Conservation (phyloP, 2,329 filamentous ascomycete species). For the Aureobasidium sp. region DNA sequence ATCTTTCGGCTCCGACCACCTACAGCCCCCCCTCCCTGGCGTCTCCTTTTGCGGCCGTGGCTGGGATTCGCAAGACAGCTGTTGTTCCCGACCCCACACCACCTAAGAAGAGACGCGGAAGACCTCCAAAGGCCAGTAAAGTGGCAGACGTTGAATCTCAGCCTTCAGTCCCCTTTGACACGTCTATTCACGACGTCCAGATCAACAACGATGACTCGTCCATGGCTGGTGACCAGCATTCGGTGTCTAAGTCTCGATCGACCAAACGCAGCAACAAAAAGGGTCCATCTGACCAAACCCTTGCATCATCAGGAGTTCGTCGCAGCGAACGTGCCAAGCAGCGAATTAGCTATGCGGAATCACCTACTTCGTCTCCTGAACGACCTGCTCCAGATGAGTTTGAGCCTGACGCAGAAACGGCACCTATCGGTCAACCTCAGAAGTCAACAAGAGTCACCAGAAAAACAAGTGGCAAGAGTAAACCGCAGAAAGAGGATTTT, state of each 20-base stretch:
- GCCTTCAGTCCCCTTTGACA: too few relatives aligned
- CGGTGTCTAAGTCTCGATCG: neutral
- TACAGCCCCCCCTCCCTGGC: neutral
- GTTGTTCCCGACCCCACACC: neutral
- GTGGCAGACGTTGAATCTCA: neutral
- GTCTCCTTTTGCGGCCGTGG: neutral
- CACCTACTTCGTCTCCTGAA: neutral
- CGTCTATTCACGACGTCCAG: too few relatives aligned
- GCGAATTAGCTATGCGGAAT: conserved; percentile 9
- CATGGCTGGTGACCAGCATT: neutral
- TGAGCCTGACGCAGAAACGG: neutral
- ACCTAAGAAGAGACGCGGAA: conserved; percentile 5
- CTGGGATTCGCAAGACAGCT: too few relatives aligned
- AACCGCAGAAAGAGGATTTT: conserved; percentile 11
- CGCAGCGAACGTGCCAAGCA: conserved; percentile 13
- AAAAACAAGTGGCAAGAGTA: conserved; percentile 5
- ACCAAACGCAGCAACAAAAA: neutral
- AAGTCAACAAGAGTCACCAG: neutral
- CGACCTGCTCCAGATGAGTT: neutral
- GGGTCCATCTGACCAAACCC: neutral
- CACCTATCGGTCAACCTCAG: neutral
- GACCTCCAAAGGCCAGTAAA: neutral
- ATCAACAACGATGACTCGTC: neutral
- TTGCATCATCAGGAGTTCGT: neutral
- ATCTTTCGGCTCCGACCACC: neutral